Evolutionary conservation across 345 rosid species (phyloP).

Genomic region (Abelmoschus esculentus): DNA sequence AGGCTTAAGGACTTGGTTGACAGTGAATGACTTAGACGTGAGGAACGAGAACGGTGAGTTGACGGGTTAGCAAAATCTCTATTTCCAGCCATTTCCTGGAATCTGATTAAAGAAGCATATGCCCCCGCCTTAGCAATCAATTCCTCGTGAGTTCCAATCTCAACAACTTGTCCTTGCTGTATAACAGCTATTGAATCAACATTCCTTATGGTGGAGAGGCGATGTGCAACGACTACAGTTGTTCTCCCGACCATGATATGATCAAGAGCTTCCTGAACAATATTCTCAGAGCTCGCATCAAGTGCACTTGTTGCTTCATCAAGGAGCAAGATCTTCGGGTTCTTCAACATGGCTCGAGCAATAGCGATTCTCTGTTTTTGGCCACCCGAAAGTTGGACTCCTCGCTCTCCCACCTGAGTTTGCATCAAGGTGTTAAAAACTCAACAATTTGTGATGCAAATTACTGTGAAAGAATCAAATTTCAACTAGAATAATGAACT

Average conservation of each 20-base stretch:
- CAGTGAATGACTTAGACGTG: constrained; percentile 81
- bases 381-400: constrained; percentile 95
- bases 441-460: no score
- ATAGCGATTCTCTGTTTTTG: constrained; percentile 97
- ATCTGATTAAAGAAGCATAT: constrained; percentile 79
- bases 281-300: constrained; percentile 95
- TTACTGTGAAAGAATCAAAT: no score
- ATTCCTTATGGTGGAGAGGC: constrained; percentile 88
- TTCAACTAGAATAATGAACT: neutral
- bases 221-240: constrained; percentile 93
- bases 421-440: neutral
- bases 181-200: constrained; percentile 93
- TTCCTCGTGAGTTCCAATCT: constrained; percentile 91
- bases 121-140: constrained; percentile 74
- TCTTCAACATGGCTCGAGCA: constrained; percentile 92
- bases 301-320: constrained; percentile 99
- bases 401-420: constrained; percentile 87
- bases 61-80: constrained; percentile 87
- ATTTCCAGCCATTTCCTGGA: constrained; percentile 91
- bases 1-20: constrained; percentile 93
- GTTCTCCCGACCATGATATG: constrained; percentile 98
- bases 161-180: constrained; percentile 94
- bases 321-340: constrained; percentile 87
- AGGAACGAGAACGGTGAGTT: constrained; percentile 72
- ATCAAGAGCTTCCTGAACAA: constrained; percentile 96